Base-by-base conservation (phyloP, 2,329 filamentous ascomycete genomes). In the Pseudocercospora macadamiae region DNA sequence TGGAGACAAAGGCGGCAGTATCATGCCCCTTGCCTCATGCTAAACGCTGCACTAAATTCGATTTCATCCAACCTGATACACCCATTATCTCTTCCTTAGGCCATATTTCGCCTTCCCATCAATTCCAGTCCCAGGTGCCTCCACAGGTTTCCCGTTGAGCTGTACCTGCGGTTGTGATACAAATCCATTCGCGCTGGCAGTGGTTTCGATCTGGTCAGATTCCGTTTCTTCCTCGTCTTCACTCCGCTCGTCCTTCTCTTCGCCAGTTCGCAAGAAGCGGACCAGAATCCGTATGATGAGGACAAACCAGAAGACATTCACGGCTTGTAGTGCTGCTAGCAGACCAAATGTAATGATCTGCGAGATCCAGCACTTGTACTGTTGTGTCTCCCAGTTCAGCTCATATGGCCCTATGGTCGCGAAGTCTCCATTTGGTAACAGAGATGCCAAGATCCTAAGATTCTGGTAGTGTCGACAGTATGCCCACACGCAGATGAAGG, bases 381-480 rank as follows among this genome's bases (percentile, higher is more conserved):
- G 89, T 69, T 87, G 79, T 0, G 83, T 84, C 54, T 83, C 86
- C 90, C 90, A 93, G 78, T 93, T 84, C 62, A 93, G 79, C 70
- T 86, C 85, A 73, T 86, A 93, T 39, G 89, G 87, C 0, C 89
- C 90, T 57, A 93, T 79, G 39, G 87, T 90, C 67, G 82, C 80
- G 77, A 90, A 92, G 70, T 91, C 85, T 36, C 64, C 64, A 47
- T 62, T 61, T 67, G 86, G 90, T 69, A 92, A 84, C 61, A 92
- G 83, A 32, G 88, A 90, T 75, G 80, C 86, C 70, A 95, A 82
- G 74, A 95, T 91, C 70, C 82, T 81, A 51, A 93, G 82, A 78
- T 93, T 93, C 72, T 92, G 81, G 77, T 87, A 91, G 77, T 97
- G 93, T 55, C 93, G 91, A 63, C 93, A 80, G 79, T 97, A 97